A percentile compares a stretch with the other conserved stretches of the same genome.
Conservation (phyloP, 106 monocot species). For the Dioscorea zingiberensis region DNA sequence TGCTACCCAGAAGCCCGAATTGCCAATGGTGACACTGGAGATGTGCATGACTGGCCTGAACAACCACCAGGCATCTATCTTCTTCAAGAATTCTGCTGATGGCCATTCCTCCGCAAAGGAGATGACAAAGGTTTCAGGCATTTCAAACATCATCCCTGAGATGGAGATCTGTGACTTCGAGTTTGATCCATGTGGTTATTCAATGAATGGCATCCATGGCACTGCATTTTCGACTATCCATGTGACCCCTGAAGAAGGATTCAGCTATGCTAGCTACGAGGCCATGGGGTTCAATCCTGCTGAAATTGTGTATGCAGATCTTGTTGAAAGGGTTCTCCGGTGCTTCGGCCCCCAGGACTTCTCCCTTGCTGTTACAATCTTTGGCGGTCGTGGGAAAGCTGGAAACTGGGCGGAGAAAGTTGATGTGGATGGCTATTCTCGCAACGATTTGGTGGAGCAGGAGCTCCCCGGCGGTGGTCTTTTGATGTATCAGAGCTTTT, state of each 20-base stretch:
- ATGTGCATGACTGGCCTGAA: slow-evolving; percentile 93
- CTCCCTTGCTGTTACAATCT: slow-evolving; percentile 43
- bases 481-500: slow-evolving; percentile 36
- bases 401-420: slow-evolving; percentile 25
- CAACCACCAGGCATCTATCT: slow-evolving; percentile 42
- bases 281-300: slow-evolving; percentile 63
- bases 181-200: slow-evolving; percentile 88
- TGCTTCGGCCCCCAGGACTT: slow-evolving; percentile 47
- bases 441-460: slow-evolving; percentile 22
- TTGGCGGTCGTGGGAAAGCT: slow-evolving; percentile 21
- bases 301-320: slow-evolving; percentile 8
- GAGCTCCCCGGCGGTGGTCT: slow-evolving; percentile 26
- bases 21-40: slow-evolving; percentile 75
- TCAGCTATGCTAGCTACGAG: slow-evolving; percentile 87
- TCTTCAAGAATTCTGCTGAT: slow-evolving; percentile 54
- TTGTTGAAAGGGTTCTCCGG: slow-evolving; percentile 55
- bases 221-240: slow-evolving; percentile 61
- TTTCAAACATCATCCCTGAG: slow-evolving; percentile 63
- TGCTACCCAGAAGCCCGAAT: slow-evolving; percentile 50
- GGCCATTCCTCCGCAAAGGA: slow-evolving; percentile 30
- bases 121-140: slow-evolving; percentile 75
- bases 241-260: slow-evolving; percentile 84
- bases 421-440: slow-evolving; percentile 16
- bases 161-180: slow-evolving; percentile 89
- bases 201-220: slow-evolving; percentile 74